Percentiles rank a stretch among this genome's conserved stretches.
Conservation (phyloP, 495 filamentous ascomycete species). For the Viridothelium virens region DNA sequence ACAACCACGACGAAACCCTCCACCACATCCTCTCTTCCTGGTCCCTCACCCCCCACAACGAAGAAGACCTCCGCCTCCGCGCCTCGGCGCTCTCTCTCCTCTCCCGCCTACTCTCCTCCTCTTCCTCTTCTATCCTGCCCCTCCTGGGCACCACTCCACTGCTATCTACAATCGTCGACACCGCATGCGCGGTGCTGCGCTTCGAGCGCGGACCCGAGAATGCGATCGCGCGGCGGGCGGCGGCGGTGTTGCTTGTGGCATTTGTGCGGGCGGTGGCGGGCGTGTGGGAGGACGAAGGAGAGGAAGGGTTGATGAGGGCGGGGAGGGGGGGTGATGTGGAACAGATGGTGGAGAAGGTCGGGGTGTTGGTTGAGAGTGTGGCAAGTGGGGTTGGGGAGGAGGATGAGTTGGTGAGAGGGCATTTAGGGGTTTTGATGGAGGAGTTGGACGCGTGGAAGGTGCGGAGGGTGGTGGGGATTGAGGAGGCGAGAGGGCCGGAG, state of each 20-base stretch:
- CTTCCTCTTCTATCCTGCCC: constrained; percentile 50
- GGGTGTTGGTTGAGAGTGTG: constrained; percentile 56
- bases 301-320: constrained; percentile 55
- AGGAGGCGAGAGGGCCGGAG: constrained; percentile 29
- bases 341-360: constrained; percentile 42
- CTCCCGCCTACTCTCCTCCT: constrained; percentile 52
- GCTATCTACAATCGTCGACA: constrained; percentile 54
- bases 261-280: constrained; percentile 59
- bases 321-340: constrained; percentile 51
- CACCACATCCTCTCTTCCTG: constrained; percentile 65
- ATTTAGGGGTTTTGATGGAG: constrained; percentile 63
- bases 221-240: constrained; percentile 66
- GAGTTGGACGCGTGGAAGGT: constrained; percentile 64
- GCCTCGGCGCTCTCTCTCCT: constrained; percentile 72
- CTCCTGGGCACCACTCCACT: constrained; percentile 27
- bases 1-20: constrained; percentile 34
- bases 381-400: constrained; percentile 55
- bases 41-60: constrained; percentile 52
- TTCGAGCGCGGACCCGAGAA: constrained; percentile 56
- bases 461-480: constrained; percentile 44
- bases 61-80: constrained; percentile 70
- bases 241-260: constrained; percentile 58
- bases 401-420: constrained; percentile 65
- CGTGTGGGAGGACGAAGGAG: constrained; percentile 44
- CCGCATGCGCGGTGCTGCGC: constrained; percentile 57